Base-by-base conservation (phyloP, 2,329 filamentous ascomycete genomes). In the Hypoxylon rubiginosum region DNA sequence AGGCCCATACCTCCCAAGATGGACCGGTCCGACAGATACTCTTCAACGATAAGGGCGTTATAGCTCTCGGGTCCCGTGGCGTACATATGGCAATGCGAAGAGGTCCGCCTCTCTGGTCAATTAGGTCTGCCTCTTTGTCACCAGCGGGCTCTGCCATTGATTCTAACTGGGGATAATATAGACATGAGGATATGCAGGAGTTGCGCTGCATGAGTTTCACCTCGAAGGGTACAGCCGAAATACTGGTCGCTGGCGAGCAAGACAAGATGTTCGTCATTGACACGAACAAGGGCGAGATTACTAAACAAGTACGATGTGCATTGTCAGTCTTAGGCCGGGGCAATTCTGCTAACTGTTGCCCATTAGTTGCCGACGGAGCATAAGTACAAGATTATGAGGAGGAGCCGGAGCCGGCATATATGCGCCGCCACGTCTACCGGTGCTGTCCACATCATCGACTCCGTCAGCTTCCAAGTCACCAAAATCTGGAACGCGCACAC, bases 201-300 rank as follows among this genome's bases (percentile, higher is more conserved):
- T 82, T 99, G 69, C 89, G 90, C 72, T 98, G 96, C 79, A 98
- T 98, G 94, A 95, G 92, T 77, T 97, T 97, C 77, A 97, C 93
- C 1, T 94, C 92, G 28, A 94, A 94, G 75, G 91, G 91, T 8
- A 92, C 92, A 26, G 87, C 88, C 13, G 92, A 97, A 75, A 90
- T 99, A 62, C 83, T 99, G 19, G 92, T 95, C 34, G 96, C 94
- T 50, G 96, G 96, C 50, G 88, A 91, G 71, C 96, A 99, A 79
- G 87, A 91, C 59, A 87, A 86, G 53, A 97, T 99, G 92, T 92
- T 97, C 76, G 90, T 89, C 19, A 85, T 91, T 67, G 88, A 91
- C 76, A 84, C 89, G 52, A 84, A 85, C 75, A 93, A 92, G 79
- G 92, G 92, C 34, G 86, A 88, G 67, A 85, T 95, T 59, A 83